Evolutionary conservation across 2,329 filamentous ascomycete genomes (phyloP), one percentile per base, ranked within the genome.

Genomic region (Daldinia sp.): DNA sequence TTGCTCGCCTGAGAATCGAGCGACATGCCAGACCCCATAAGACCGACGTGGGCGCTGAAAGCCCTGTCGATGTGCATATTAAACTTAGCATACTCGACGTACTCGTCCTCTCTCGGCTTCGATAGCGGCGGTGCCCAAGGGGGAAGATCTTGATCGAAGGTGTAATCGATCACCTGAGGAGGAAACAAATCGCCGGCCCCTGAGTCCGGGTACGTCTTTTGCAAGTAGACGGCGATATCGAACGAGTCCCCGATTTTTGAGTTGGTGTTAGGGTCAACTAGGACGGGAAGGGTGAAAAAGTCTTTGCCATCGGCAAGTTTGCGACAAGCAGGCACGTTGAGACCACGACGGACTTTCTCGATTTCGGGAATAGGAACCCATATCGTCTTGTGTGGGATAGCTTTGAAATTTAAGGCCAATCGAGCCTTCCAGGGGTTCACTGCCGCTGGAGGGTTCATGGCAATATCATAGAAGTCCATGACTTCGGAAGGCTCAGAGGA

Each of bases 161-260:
- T 48, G 9, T 30, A 48, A 2, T 48, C 9, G 27, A 48, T 15
- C 45, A 17, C 15, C 9, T 48, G 45, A 29, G 45, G 45, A 15
- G 45, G 45, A 27, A 48, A 48, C 8, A 48, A 13, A n/a, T 48
- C 45, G 9, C 45, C 45, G 8, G 25, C 45, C 6, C 45, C 45
- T 15, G 45, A 32, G 3, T 74, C 60, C 0, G 58, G 58, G 43
- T 61, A 64, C 9, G 27, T 61, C 29, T 58, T 50, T 9, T 65
- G 30, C 1, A 90, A 78, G 66, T 88, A 84, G 15, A 82, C 74
- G 4, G 87, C 87, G 62, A 90, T 90, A 47, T 90, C 87, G 68
- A 88, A 87, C 1, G 86, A 85, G 74, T 90, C 87, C 3, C 87
- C 87, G 1, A 89, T 52, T 0, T 77, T 52, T 0, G 74, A 61